Evolutionary conservation across 2,329 filamentous ascomycete species (phyloP).

Genomic region (Scedosporium minutisporum): DNA sequence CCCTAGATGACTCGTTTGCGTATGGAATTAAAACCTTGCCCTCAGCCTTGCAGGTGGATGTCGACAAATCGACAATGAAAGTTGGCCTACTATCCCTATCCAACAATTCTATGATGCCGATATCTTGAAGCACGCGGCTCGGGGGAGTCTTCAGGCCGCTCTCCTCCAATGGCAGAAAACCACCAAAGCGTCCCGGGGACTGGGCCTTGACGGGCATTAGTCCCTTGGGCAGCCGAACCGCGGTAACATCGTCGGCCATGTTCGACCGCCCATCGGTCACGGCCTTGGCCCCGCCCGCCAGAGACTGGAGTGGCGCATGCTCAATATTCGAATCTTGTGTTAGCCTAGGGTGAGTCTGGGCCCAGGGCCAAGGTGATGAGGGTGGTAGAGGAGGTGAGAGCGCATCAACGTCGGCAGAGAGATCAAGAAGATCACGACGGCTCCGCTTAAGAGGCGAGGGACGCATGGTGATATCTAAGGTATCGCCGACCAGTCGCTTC

Average conservation of each 20-base stretch:
- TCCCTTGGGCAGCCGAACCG: not conserved
- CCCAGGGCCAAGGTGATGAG: not conserved
- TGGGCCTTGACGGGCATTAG: not conserved
- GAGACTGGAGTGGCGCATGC: not conserved
- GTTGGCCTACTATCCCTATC: slow-evolving; percentile 70
- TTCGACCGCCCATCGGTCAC: not conserved
- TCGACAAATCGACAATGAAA: slow-evolving; percentile 61
- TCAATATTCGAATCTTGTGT: not conserved
- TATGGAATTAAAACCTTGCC: slow-evolving; percentile 54
- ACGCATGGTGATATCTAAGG: not conserved
- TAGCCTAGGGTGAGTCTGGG: not conserved
- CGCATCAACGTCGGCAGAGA: not conserved
- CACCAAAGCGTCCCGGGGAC: not conserved
- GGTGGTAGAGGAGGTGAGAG: not conserved
- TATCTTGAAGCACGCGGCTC: slow-evolving; percentile 39
- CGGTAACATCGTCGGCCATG: not conserved
- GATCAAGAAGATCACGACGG: not conserved
- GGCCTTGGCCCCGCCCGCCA: not conserved
- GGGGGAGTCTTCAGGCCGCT: not conserved
- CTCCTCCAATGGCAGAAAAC: not conserved
- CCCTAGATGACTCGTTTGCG: slow-evolving; percentile 55
- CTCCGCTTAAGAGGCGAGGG: not conserved
- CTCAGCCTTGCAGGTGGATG: slow-evolving; percentile 42
- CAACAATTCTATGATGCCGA: slow-evolving; percentile 62
- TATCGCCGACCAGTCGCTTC: not conserved